A percentile compares a stretch with the other conserved stretches of the same genome.
These are phyloP conservation scores for Castanea crenata DNA, from an alignment of 306 rosid species.

Conservation along the genomic window DNA sequence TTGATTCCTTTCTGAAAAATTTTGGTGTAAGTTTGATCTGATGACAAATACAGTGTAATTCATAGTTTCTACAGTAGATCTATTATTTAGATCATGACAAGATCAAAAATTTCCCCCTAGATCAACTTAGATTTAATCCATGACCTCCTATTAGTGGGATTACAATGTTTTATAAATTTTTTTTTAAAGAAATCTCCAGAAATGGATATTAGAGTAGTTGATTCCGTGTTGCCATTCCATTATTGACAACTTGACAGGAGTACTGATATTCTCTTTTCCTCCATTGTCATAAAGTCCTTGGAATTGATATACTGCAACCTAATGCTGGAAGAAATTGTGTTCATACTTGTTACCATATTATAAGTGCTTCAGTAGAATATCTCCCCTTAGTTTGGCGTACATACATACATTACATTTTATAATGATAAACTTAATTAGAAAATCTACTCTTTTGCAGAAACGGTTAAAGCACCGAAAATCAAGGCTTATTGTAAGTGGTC, in stretches of 20 bases:
- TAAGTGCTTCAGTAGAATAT: neutral
- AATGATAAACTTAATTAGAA: slow-evolving; percentile 16
- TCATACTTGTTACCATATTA: neutral
- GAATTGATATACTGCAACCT: neutral
- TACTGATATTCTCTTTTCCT: neutral
- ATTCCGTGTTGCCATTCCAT: neutral
- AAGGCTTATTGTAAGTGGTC: slow-evolving; percentile 66
- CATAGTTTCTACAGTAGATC: neutral
- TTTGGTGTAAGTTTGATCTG: neutral
- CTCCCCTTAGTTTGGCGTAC: neutral
- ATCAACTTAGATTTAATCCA: neutral
- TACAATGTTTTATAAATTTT: neutral
- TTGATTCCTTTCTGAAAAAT: neutral
- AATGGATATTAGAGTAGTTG: neutral
- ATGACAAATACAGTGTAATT: neutral
- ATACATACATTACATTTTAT: neutral
- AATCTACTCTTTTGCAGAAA: slow-evolving; percentile 49
- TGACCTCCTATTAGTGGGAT: neutral
- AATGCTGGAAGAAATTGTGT: neutral
- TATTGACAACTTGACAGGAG: neutral
- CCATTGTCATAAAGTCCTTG: neutral
- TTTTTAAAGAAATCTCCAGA: neutral
- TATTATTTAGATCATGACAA: neutral
- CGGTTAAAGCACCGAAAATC: slow-evolving; percentile 80
- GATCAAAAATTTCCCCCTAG: neutral